Conservation (phyloP, 371 early-diverging fungal species). For the Mortierella sp. region DNA sequence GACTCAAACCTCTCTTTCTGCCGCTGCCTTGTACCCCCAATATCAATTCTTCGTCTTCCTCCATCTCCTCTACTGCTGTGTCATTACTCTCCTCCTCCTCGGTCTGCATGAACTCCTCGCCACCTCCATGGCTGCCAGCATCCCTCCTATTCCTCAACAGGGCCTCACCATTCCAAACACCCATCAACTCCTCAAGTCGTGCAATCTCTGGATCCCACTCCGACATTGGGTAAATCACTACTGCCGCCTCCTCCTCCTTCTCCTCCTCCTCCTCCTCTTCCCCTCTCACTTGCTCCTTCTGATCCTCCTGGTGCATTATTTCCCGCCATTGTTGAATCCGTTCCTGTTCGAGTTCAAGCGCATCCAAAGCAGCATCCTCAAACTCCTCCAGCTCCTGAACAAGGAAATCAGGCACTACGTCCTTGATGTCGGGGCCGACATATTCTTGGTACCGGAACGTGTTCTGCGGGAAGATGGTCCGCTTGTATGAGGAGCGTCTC, state of each 20-base stretch:
- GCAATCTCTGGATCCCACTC: not conserved
- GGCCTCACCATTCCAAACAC: conserved; percentile 5
- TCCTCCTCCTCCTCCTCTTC: not conserved
- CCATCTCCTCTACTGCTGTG: not conserved
- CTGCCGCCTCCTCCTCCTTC: conserved; percentile 5
- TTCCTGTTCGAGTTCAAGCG: not conserved
- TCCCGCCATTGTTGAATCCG: not conserved
- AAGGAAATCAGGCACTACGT: conserved; percentile 15
- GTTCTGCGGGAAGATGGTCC: conserved; percentile 22
- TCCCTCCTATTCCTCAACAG: not conserved
- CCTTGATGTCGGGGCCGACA: conserved; percentile 5
- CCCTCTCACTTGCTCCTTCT: not conserved
- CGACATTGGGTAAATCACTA: conserved; percentile 1
- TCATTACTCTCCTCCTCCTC: not conserved
- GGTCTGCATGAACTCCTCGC: too few species aligned
- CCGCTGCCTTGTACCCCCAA: not conserved
- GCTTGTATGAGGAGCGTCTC: not conserved
- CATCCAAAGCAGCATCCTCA: conserved; percentile 3
- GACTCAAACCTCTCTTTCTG: not conserved
- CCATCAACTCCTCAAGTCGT: conserved; percentile 14
- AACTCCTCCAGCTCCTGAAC: conserved; percentile 31
- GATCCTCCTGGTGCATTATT: not conserved
- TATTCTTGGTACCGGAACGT: conserved; percentile 29
- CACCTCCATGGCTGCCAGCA: not conserved
- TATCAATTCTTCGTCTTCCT: not conserved